Base-by-base conservation (phyloP, 2,329 filamentous ascomycete genomes). In the Chrysoporthe deuterocubensis region DNA sequence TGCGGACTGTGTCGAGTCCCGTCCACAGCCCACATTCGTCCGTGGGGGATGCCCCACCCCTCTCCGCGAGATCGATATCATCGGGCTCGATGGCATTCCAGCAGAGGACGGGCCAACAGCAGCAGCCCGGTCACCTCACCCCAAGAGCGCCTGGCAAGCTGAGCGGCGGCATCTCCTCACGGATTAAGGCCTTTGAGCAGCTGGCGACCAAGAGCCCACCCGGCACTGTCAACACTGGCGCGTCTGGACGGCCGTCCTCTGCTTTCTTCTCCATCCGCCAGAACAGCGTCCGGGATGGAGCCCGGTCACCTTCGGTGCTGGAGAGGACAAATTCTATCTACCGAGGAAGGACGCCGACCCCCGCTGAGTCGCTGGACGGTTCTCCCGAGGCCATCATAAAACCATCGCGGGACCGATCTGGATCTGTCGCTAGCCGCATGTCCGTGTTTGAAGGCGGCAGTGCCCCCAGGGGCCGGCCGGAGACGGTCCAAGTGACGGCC, bases 121-220 rank as follows among this genome's bases (percentile, higher is more conserved):
- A 82, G 42, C 77, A 76, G 57, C 78, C 78, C 16, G 76, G 85
- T 16, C 84, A 85, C 63, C 75, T 90, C 62, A 81, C 85, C 59
- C 82, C 87, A 3, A 93, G 66, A n/a, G 44, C 92, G 76, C 96
- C 94, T 77, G 85, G 90, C 71, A 96, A 92, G 74, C 87, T 98
- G 34, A 94, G 93, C 8, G 94, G 92, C 9, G 94, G 93, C 72
- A 97, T 99, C 69, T 96, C 95, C 3, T 93, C 95, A 77, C 90
- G 96, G 54, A 98, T 98, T 77, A 96, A 97, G 78, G 94, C 94
- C 7, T 83, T 99, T 64, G 92, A 97, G 76, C 94, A 93, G 78
- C 85, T 96, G 72, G 85, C 90, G 68, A 79, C 84, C 75, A 75
- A 77, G 75, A 70, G 76, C 16, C 66, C 43, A 6, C 42, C 43